Evolutionary conservation across 345 rosid genomes (phyloP), one percentile per base, ranked within the genome.

Genomic region (Rhizophora mangle): DNA sequence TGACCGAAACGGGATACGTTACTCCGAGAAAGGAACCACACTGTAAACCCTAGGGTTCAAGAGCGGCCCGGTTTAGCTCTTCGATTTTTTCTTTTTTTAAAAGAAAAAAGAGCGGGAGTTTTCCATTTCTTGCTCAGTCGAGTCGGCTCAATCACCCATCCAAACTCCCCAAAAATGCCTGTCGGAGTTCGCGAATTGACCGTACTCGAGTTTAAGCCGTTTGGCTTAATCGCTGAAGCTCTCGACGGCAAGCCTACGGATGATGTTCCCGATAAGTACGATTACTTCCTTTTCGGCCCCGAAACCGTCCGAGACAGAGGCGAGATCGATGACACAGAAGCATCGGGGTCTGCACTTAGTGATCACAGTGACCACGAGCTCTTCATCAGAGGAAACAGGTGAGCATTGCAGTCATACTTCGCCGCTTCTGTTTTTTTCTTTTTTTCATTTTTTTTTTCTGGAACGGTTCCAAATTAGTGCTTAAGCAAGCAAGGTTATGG

Each of bases 191-290:
- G 96, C 30, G 83, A 84, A 29, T 82, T 94, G 32, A 82, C 89
- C 3, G 86, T 91, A 20, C 87, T 94, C 30, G 96, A 91, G 86
- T 91, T 94, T 85, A 91, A 88, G 85, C 93, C 98, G 34, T 89
- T 87, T 68, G 97, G 97, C 60, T 74, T 94, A 63, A 78, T 94
- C 31, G 96, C 95, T 53, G 96, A 91, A 77, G 90, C 96, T 66
- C 84, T 88, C 10, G 97, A 91, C 72, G 85, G 87, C 46, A 85
- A 89, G 49, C 81, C 86, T 6, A 80, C 76, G 1, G 87, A 75
- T 13, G 63, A 62, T 43, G 32, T 27, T 10, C n/a, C 77, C 19
- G 85, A 86, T 60, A 79, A 82, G 55, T 87, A 93, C 73, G 89
- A 89, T 78, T 93, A 90, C 77, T 76, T 89, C 61, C 90, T 93